Conservation (phyloP, 345 rosid species). For the Litchi chinensis region DNA sequence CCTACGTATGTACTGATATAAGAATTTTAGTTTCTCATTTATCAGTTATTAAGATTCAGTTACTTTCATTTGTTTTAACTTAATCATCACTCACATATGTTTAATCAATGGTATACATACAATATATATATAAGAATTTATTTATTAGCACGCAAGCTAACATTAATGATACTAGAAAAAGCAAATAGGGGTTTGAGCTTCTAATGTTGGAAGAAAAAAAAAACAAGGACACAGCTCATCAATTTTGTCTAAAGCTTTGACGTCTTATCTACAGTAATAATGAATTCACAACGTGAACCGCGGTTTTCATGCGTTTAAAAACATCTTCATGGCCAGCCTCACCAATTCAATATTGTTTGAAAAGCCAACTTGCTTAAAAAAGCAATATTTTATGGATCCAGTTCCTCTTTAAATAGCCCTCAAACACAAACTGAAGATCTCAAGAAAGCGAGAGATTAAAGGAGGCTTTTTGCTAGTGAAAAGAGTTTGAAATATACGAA, state of each 20-base stretch:
- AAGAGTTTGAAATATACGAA: neutral
- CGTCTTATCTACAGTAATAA: neutral
- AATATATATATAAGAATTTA: too few species aligned
- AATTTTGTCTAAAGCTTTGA: neutral
- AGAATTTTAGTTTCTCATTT: too few species aligned
- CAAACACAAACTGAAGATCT: neutral
- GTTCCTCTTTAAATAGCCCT: conserved; percentile 3
- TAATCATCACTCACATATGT: too few species aligned
- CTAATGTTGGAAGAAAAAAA: neutral
- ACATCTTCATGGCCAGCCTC: neutral
- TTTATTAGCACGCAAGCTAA: too few species aligned
- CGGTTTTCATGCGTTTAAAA: neutral
- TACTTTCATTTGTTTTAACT: too few species aligned
- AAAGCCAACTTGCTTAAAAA: neutral
- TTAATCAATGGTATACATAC: too few species aligned
- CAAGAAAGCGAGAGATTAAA: neutral
- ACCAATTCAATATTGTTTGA: neutral
- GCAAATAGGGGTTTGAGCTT: neutral
- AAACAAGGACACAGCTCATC: neutral
- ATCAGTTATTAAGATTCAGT: too few species aligned
- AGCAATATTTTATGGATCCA: neutral
- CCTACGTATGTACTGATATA: too few species aligned
- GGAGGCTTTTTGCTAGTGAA: too few species aligned
- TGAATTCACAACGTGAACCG: neutral
- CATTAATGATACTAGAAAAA: too few species aligned